phyloP scores from a whole-genome alignment of 2,329 filamentous ascomycete genomes.

The Alternaria sp. region DNA sequence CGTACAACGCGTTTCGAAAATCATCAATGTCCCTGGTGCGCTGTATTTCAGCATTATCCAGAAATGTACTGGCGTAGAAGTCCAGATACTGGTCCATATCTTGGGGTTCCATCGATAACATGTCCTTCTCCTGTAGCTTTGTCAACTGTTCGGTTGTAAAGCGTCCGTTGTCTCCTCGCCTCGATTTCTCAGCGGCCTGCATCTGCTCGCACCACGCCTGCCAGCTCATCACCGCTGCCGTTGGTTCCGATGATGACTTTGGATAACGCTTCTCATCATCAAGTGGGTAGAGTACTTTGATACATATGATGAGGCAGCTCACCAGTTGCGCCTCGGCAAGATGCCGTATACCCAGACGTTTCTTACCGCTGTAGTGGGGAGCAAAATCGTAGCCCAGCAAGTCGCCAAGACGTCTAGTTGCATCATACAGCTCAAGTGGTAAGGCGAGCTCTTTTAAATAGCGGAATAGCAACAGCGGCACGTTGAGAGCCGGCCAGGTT shows the following conservation, averaged over 20 bases:
- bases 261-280: constrained; percentile 64
- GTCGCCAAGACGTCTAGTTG: constrained; percentile 65
- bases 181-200: constrained; percentile 5
- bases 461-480: constrained; percentile 71
- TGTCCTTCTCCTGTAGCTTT: constrained; percentile 68
- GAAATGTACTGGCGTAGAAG: constrained; percentile 74
- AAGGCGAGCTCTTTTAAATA: constrained; percentile 76
- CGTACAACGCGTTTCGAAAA: constrained; percentile 52
- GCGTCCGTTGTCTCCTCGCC: constrained; percentile 9
- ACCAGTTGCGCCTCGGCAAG: constrained; percentile 76
- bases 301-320: constrained; percentile 74
- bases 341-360: constrained; percentile 41
- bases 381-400: constrained; percentile 63
- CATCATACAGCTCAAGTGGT: constrained; percentile 73
- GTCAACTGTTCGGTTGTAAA: constrained; percentile 55
- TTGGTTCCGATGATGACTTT: constrained; percentile 62
- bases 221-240: constrained; percentile 75
- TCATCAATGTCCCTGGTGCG: constrained; percentile 48
- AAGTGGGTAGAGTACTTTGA: constrained; percentile 82
- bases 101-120: constrained; percentile 66
- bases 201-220: constrained; percentile 63
- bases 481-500: constrained; percentile 75
- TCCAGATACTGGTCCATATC: constrained; percentile 79
- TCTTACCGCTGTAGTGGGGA: constrained; percentile 57
- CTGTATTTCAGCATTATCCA: constrained; percentile 55